Conservation (phyloP, 2,329 filamentous ascomycete species). For the Hypoxylon sp. region DNA sequence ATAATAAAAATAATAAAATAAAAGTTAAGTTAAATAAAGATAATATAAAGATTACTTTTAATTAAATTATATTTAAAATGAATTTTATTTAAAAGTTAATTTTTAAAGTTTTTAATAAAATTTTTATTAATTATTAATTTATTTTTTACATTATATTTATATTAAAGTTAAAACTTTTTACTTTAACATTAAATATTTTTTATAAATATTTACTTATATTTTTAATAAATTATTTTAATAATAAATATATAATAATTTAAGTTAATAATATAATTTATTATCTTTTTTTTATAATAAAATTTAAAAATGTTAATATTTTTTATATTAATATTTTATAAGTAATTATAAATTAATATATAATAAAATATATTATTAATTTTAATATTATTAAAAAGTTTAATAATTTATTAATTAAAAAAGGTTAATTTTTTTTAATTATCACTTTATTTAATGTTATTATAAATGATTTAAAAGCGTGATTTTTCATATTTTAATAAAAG, state of each 20-base stretch:
- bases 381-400: background rate
- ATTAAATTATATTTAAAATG: no score
- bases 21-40: no score
- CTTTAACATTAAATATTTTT: no score
- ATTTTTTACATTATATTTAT: no score
- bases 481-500: background rate
- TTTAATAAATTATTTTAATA: background rate
- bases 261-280: background rate
- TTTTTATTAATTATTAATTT: no score
- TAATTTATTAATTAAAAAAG: background rate
- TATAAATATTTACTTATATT: conserved; percentile 1
- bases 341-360: background rate
- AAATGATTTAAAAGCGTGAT: background rate
- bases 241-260: background rate
- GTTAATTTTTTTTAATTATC: background rate
- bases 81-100: no score
- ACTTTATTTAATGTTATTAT: background rate
- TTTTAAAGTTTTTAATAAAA: no score
- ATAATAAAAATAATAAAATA: background rate
- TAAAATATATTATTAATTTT: background rate
- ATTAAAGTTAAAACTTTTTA: no score
- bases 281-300: background rate
- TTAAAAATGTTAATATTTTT: background rate
- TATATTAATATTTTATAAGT: background rate
- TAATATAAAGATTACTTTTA: no score